Evolutionary conservation across 2,329 filamentous ascomycete species (phyloP).

Genomic region (Trichoderma sp.): DNA sequence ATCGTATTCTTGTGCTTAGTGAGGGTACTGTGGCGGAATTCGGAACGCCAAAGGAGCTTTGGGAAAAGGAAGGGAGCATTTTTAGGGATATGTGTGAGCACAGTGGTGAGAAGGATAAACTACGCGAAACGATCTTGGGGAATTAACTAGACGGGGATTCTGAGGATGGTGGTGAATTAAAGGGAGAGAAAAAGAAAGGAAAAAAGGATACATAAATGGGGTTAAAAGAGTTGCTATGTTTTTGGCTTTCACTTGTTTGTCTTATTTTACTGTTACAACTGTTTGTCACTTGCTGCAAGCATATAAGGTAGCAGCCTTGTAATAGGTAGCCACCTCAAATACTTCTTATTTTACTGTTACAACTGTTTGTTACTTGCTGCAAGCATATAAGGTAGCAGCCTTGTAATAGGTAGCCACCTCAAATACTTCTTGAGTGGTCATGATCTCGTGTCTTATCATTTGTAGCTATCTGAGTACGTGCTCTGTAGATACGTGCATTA

Average conservation of each 20-base stretch:
- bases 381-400: background rate
- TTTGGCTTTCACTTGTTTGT: background rate
- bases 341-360: too few relatives aligned
- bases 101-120: slow-evolving; percentile 56
- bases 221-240: background rate
- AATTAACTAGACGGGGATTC: background rate
- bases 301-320: too few relatives aligned
- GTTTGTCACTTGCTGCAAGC: too few relatives aligned
- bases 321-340: too few relatives aligned
- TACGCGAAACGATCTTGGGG: slow-evolving; percentile 45
- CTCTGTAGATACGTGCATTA: background rate
- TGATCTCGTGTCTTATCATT: slow-evolving; percentile 5
- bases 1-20: slow-evolving; percentile 68
- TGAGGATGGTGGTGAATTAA: background rate
- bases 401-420: background rate
- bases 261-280: too few relatives aligned
- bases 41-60: slow-evolving; percentile 61
- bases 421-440: background rate
- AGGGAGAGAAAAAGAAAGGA: background rate
- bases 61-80: slow-evolving; percentile 50
- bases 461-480: background rate
- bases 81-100: slow-evolving; percentile 64
- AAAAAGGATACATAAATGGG: background rate
- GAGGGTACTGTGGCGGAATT: slow-evolving; percentile 67
- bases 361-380: background rate